These are phyloP conservation scores for Epicoccum nigrum DNA, from an alignment of 2,329 filamentous ascomycete species.

Conservation along the genomic window DNA sequence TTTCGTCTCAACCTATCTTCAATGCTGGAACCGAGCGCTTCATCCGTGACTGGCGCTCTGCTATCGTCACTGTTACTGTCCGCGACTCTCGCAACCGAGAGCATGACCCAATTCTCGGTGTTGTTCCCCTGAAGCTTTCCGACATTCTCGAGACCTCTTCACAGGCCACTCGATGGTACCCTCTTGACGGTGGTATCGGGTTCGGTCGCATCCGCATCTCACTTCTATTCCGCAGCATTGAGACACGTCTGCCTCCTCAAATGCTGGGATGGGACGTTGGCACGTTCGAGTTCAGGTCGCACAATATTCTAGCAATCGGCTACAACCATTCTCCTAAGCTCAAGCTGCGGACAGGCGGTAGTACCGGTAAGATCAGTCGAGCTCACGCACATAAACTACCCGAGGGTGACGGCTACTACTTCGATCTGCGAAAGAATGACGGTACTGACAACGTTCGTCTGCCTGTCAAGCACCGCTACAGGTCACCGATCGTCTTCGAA, in stretches of 20 bases:
- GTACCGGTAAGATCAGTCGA: slow-evolving; percentile 71
- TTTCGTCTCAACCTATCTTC: slow-evolving; percentile 94
- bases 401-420: slow-evolving; percentile 66
- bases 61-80: slow-evolving; percentile 84
- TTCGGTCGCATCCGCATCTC: slow-evolving; percentile 90
- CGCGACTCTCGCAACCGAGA: slow-evolving; percentile 88
- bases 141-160: slow-evolving; percentile 88
- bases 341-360: slow-evolving; percentile 82
- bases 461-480: slow-evolving; percentile 88
- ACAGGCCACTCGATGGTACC: slow-evolving; percentile 90
- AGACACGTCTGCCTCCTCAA: slow-evolving; percentile 80
- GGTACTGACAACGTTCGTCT: slow-evolving; percentile 68
- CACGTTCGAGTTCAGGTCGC: slow-evolving; percentile 84
- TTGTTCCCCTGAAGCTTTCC: slow-evolving; percentile 85
- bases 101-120: slow-evolving; percentile 92
- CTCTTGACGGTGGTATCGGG: slow-evolving; percentile 89
- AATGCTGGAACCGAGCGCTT: slow-evolving; percentile 95
- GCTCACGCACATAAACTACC: slow-evolving; percentile 65
- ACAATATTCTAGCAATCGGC: slow-evolving; percentile 68
- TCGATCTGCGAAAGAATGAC: slow-evolving; percentile 60
- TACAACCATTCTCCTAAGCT: slow-evolving; percentile 72
- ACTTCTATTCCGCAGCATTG: slow-evolving; percentile 86
- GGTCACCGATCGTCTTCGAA: slow-evolving; percentile 88
- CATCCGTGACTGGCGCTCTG: slow-evolving; percentile 88
- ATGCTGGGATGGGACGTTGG: slow-evolving; percentile 95